phyloP scores from a whole-genome alignment of 371 early-diverging fungal genomes.

The Mortierella sp. region DNA sequence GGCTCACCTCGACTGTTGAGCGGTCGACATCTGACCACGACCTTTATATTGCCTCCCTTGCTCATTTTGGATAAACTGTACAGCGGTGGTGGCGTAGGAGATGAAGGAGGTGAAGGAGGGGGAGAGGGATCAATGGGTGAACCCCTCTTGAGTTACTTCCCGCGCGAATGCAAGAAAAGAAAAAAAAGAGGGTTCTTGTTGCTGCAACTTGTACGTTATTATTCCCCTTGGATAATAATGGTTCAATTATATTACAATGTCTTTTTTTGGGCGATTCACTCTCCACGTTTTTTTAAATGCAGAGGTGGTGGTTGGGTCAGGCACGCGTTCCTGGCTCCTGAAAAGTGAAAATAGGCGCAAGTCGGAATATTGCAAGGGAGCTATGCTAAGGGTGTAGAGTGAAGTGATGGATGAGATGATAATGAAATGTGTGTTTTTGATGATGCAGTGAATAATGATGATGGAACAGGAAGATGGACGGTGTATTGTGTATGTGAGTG shows the following conservation, averaged over 20 bases:
- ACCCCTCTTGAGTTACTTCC: too few relatives aligned
- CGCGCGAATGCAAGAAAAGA: not conserved
- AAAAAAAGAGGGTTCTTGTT: too few relatives aligned
- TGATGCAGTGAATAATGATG: not conserved
- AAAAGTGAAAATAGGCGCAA: constrained; percentile 1
- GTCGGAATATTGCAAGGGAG: not conserved
- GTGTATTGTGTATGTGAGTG: not conserved
- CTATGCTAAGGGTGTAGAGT: not conserved
- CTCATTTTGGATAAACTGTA: constrained; percentile 24
- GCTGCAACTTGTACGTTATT: too few relatives aligned
- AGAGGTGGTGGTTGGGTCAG: not conserved
- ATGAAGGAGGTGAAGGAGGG: not conserved
- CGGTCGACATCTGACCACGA: constrained; percentile 85
- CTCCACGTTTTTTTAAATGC: not conserved
- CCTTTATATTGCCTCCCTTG: constrained; percentile 76
- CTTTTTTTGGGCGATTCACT: constrained; percentile 27
- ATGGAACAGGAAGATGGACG: not conserved
- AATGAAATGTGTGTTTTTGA: not conserved
- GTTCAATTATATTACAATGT: too few relatives aligned
- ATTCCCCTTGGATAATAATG: too few relatives aligned
- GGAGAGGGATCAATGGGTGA: not conserved
- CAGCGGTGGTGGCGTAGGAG: not conserved
- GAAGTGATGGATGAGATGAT: too few relatives aligned
- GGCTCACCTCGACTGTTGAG: constrained; percentile 76
- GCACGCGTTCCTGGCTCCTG: constrained; percentile 17